These are phyloP conservation scores for Nectriaceae sp. DNA, from an alignment of 2,329 filamentous ascomycete genomes.

Conservation along the genomic window DNA sequence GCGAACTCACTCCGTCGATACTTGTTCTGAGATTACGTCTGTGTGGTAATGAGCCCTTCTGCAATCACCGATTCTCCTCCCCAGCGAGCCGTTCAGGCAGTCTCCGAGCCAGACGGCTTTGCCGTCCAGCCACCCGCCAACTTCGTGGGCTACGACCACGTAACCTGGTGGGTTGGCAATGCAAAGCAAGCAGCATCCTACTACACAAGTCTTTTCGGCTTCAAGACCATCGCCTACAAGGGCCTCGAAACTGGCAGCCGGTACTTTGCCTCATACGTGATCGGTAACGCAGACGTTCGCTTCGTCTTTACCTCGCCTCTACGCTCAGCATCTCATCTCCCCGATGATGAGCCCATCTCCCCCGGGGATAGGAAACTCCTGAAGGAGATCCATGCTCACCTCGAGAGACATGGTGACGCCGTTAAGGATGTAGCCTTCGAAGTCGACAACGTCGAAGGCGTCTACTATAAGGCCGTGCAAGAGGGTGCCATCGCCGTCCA, in stretches of 20 bases:
- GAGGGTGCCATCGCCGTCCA: constrained; percentile 64
- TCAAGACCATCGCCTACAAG: constrained; percentile 77
- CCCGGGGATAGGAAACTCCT: constrained; percentile 66
- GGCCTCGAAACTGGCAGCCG: constrained; percentile 88
- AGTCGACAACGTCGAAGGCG: constrained; percentile 82
- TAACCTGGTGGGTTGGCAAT: constrained; percentile 96
- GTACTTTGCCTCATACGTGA: constrained; percentile 79
- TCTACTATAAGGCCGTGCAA: constrained; percentile 73
- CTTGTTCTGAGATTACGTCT: constrained; percentile 9
- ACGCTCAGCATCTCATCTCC: constrained; percentile 58
- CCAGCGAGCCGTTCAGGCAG: constrained; percentile 44
- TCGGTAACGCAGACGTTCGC: constrained; percentile 73
- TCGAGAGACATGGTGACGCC: constrained; percentile 86
- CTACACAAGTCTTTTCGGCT: constrained; percentile 86
- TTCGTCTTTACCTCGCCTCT: constrained; percentile 86
- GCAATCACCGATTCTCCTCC: constrained; percentile 54
- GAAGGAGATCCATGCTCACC: constrained; percentile 76
- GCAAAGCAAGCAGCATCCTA: constrained; percentile 92
- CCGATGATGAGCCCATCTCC: constrained; percentile 61
- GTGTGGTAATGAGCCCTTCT: constrained; percentile 58
- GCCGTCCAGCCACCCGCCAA: constrained; percentile 54
- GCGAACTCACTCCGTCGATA: neutral
- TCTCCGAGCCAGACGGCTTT: constrained; percentile 48
- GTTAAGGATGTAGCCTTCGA: constrained; percentile 96
- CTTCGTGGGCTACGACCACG: constrained; percentile 87